These are phyloP conservation scores for Lactarius deliciosus DNA, from an alignment of 768 basidiomycete genomes.

Conservation along the genomic window DNA sequence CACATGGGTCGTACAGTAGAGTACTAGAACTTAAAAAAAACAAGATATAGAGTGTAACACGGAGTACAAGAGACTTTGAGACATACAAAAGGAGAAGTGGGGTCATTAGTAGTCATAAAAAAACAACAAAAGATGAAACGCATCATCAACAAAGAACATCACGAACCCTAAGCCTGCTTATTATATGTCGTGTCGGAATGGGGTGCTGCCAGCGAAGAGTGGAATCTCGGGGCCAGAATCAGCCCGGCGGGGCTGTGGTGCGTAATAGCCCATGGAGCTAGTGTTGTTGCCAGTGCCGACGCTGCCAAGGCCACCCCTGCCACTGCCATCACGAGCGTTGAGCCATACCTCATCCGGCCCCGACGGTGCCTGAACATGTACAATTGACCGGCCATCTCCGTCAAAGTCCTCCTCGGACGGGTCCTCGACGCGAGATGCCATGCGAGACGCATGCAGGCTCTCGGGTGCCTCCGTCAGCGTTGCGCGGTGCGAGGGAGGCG, in stretches of 20 bases:
- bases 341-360: slow-evolving; percentile 20
- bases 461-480: slow-evolving; percentile 4
- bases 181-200: slow-evolving; percentile 17
- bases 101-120: slow-evolving; percentile 13
- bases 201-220: slow-evolving; percentile 23
- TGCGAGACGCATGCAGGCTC: slow-evolving; percentile 3
- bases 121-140: slow-evolving; percentile 9
- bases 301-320: not conserved
- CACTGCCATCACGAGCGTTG: not conserved
- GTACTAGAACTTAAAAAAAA: not conserved
- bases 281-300: too few species aligned
- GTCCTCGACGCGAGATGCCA: slow-evolving; percentile 18
- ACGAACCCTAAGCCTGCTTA: not conserved
- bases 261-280: not conserved
- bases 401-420: slow-evolving; percentile 4
- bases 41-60: not conserved
- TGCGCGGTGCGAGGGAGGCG: not conserved
- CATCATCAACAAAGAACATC: not conserved
- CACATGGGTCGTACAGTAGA: slow-evolving; percentile 3
- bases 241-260: slow-evolving; percentile 19
- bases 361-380: not conserved
- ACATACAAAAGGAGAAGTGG: slow-evolving; percentile 5
- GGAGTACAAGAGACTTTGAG: not conserved
- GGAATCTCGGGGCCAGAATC: slow-evolving; percentile 18
- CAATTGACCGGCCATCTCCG: not conserved